Percentiles rank a stretch among this genome's conserved stretches.
Conservation (phyloP, 164 flowering plant genomes). For the Akebia trifoliata region DNA sequence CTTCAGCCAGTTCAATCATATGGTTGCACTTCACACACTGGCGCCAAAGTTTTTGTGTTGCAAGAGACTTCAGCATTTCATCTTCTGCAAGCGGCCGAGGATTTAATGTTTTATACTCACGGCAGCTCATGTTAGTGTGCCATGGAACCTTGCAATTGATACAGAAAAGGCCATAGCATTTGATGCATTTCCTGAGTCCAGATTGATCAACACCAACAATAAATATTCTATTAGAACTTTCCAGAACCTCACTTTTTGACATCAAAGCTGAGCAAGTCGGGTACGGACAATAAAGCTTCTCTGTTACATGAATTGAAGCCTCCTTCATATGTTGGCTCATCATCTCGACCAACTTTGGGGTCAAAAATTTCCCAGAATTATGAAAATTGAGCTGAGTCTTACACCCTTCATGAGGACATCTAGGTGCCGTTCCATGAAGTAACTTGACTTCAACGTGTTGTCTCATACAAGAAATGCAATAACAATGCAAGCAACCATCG, state of each 20-base stretch:
- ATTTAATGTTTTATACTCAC: constrained; percentile 29
- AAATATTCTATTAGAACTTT: constrained; percentile 10
- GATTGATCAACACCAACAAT: constrained; percentile 15
- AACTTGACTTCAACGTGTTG: constrained; percentile 76
- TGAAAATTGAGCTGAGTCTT: constrained; percentile 44
- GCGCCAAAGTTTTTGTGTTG: constrained; percentile 55
- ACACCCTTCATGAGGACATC: constrained; percentile 71
- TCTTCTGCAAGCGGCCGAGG: constrained; percentile 46
- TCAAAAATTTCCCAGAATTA: constrained; percentile 49
- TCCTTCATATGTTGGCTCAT: constrained; percentile 54
- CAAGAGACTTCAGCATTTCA: constrained; percentile 55
- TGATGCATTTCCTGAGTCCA: constrained; percentile 49
- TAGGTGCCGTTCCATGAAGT: constrained; percentile 54
- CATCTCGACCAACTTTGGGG: constrained; percentile 44
- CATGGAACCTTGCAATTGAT: constrained; percentile 75
- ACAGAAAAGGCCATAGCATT: constrained; percentile 59
- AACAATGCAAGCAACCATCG: constrained; percentile 62
- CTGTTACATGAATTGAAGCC: constrained; percentile 59
- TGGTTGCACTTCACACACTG: constrained; percentile 73
- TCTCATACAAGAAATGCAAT: constrained; percentile 76
- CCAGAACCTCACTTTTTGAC: constrained; percentile 50
- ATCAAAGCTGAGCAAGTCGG: constrained; percentile 78
- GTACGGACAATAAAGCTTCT: constrained; percentile 81
- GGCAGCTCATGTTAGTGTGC: constrained; percentile 58
- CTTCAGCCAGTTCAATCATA: constrained; percentile 72